Conservation (phyloP, 805 yeast genomes). For the Saturnispora kantuleensis region DNA sequence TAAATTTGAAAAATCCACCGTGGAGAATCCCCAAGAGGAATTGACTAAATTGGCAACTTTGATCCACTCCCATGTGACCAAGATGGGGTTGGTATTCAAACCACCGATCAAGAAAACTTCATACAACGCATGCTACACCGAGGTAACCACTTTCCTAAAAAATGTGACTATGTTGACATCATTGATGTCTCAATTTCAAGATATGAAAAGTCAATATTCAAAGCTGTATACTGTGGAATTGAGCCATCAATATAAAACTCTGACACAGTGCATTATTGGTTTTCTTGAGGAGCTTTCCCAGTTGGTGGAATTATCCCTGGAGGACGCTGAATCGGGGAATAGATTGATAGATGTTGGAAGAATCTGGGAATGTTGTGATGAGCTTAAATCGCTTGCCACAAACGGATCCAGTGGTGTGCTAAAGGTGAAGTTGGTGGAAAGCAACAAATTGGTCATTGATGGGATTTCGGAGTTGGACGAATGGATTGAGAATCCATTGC, state of each 20-base stretch:
- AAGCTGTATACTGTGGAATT: conserved; percentile 25
- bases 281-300: conserved; percentile 12
- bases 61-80: conserved; percentile 67
- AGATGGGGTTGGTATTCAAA: conserved; percentile 60
- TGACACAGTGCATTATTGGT: conserved; percentile 6
- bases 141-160: conserved; percentile 37
- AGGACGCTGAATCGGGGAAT: conserved; percentile 21
- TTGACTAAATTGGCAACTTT: conserved; percentile 48
- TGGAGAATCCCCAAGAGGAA: conserved; percentile 44
- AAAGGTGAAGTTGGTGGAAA: conserved; percentile 34
- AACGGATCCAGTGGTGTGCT: conserved; percentile 48
- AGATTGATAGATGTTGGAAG: conserved; percentile 55
- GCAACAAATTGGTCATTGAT: conserved; percentile 43
- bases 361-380: conserved; percentile 62
- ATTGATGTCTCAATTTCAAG: conserved; percentile 32
- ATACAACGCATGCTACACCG: conserved; percentile 36
- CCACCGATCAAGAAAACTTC: conserved; percentile 39
- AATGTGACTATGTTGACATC: conserved; percentile 37
- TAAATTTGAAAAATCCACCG: conserved; percentile 17
- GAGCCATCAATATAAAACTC: conserved; percentile 15
- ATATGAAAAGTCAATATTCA: conserved; percentile 27
- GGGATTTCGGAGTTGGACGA: conserved; percentile 58
- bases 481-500: conserved; percentile 55
- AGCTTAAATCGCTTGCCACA: conserved; percentile 30
- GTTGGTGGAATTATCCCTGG: conserved; percentile 9